phyloP scores from a whole-genome alignment of 139 green algal species.

The Klebsormidium nitens region DNA sequence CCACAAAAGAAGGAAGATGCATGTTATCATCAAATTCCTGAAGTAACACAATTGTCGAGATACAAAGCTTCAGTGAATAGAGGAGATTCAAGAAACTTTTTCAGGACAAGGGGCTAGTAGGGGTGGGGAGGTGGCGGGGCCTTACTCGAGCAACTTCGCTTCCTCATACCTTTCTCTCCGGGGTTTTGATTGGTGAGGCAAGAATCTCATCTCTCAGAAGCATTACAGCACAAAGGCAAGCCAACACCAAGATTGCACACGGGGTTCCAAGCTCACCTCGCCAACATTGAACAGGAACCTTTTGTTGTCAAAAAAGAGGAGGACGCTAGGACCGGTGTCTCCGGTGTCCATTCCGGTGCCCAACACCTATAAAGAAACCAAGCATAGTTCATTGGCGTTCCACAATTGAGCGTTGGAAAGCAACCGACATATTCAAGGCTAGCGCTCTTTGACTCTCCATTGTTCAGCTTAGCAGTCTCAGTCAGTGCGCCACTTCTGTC shows the following conservation, averaged over 20 bases:
- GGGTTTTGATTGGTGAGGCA: neutral
- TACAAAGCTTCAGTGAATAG: too few relatives aligned
- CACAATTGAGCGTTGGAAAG: too few relatives aligned
- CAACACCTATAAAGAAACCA: too few relatives aligned
- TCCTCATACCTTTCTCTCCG: neutral
- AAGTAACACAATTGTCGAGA: too few relatives aligned
- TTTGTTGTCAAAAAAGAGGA: constrained; percentile 87
- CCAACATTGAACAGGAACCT: constrained; percentile 93
- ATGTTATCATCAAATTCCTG: too few relatives aligned
- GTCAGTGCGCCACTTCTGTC: too few relatives aligned
- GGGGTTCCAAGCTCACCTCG: constrained; percentile 46
- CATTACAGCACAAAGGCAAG: neutral
- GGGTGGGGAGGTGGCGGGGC: neutral
- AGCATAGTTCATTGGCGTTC: too few relatives aligned
- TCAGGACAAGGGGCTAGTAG: neutral
- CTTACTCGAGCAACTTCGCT: neutral
- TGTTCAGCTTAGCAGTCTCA: too few relatives aligned
- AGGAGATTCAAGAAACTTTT: too few relatives aligned
- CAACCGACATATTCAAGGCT: too few relatives aligned
- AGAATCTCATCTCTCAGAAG: neutral
- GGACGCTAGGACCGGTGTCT: constrained; percentile 64
- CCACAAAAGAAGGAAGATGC: too few relatives aligned
- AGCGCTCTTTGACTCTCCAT: too few relatives aligned
- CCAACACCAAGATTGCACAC: neutral
- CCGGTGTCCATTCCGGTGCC: constrained; percentile 39